Evolutionary conservation across 768 basidiomycete genomes (phyloP).

Genomic region (Fistulinella prunicolor): DNA sequence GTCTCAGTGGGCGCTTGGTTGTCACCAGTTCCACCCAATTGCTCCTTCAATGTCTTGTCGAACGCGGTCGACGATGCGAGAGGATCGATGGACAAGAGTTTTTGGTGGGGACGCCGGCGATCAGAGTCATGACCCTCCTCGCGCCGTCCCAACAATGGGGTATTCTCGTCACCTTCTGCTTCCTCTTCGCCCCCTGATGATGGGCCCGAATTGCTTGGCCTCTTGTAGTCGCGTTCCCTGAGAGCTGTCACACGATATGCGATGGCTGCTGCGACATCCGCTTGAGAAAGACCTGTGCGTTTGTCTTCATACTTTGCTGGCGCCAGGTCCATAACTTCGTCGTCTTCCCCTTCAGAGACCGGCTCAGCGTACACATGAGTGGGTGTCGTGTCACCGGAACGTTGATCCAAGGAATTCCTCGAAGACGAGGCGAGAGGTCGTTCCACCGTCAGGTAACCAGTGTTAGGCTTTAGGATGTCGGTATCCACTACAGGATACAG

Average conservation of each 20-base stretch:
- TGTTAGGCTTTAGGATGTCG: conserved; percentile 92
- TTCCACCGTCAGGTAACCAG: conserved; percentile 72
- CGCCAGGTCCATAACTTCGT: conserved; percentile 63
- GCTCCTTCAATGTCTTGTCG: conserved; percentile 77
- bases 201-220: conserved; percentile 6
- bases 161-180: conserved; percentile 32
- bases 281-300: conserved; percentile 70
- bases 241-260: conserved; percentile 83
- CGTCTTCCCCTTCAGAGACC: conserved; percentile 92
- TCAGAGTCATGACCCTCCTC: conserved; percentile 21
- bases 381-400: conserved; percentile 44
- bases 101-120: conserved; percentile 17
- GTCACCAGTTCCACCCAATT: conserved; percentile 43
- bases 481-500: conserved; percentile 66
- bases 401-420: conserved; percentile 43
- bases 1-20: conserved; percentile 15
- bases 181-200: conserved; percentile 26
- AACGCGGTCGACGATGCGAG: conserved; percentile 80
- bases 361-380: conserved; percentile 73
- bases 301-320: conserved; percentile 81
- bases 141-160: conserved; percentile 37
- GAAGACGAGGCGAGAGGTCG: conserved; percentile 58
- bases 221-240: conserved; percentile 39
- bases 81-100: conserved; percentile 72
- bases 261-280: conserved; percentile 79